Conservation (phyloP, 257 asterid species). For the Przewalskia tangutica region DNA sequence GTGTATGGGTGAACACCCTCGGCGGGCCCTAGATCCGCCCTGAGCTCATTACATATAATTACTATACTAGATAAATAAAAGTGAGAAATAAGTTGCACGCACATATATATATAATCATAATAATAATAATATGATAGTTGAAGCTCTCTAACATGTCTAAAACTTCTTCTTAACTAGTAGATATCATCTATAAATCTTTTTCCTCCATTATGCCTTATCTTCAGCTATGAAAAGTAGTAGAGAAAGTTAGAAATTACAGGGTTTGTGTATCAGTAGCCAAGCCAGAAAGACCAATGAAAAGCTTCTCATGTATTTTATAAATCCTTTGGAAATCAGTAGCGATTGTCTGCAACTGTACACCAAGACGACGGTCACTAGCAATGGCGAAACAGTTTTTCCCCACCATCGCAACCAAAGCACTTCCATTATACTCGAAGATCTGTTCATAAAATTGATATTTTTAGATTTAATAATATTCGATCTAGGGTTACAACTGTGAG, state of each 20-base stretch:
- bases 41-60: too few species aligned
- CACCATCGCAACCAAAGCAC: conserved; percentile 94
- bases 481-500: neutral
- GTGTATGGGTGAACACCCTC: too few species aligned
- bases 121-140: too few species aligned
- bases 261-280: conserved; percentile 91
- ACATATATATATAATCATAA: too few species aligned
- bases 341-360: conserved; percentile 83
- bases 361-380: conserved; percentile 88
- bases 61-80: too few species aligned
- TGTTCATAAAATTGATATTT: conserved; percentile 12
- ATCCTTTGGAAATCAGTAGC: conserved; percentile 87
- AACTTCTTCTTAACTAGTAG: neutral
- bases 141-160: neutral
- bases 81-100: too few species aligned
- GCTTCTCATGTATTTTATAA: conserved; percentile 65
- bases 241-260: conserved; percentile 26
- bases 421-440: conserved; percentile 98
- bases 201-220: neutral
- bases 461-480: neutral
- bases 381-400: conserved; percentile 93
- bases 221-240: neutral
- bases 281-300: conserved; percentile 79
- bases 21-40: too few species aligned
- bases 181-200: neutral